Evolutionary conservation across 1,284 basidiomycete genomes (phyloP), one percentile per base, ranked within the genome.

Genomic region (Leccinum pachyderme): DNA sequence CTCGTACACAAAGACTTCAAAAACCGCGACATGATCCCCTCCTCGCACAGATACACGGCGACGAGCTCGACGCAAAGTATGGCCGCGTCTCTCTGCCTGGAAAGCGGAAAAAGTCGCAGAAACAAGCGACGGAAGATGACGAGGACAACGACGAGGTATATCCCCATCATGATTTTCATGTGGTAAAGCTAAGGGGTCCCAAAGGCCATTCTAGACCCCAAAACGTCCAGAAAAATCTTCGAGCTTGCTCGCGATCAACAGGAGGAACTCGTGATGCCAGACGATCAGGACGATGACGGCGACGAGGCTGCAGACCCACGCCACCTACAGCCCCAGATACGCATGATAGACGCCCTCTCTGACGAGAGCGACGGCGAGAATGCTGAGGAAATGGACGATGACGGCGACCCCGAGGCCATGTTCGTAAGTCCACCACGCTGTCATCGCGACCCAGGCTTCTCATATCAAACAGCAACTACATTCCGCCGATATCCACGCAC

Each of bases 241-340:
- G 87, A 95, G 66, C 84, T 99, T 54, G 96, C 96, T 11, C 82
- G 86, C 64, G 89, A 92, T 63, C 97, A 99, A 73, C 95, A 98
- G 73, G 87, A 94, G 67, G 97, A 99, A 71, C 72, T 95, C 8
- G 83, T 84, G 54, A 77, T 81, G 60, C 74, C 76, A 7, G 81
- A 77, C 22, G 79, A 79, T 49, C 69, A 73, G 3, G 74, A 72
- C 11, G 72, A 74, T 8, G 67, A 70, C 0, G 74, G 76, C 3
- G 55, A 61, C 18, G 63, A 60, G 13, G 59, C 75, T 18, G 60
- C 61, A 24, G 54, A 61, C 28, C 78, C 83, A 44, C 76, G 76
- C 50, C 75, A 77, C 29, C 75, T 81, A 15, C 76, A 67, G 15
- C 57, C 54, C 13, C 65, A 59, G 59, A 49, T 59, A 57, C 56